Percentiles rank a stretch among this genome's conserved stretches.
Conservation (phyloP, 202 grass and related monocot genomes). For the Panicum hallii region DNA sequence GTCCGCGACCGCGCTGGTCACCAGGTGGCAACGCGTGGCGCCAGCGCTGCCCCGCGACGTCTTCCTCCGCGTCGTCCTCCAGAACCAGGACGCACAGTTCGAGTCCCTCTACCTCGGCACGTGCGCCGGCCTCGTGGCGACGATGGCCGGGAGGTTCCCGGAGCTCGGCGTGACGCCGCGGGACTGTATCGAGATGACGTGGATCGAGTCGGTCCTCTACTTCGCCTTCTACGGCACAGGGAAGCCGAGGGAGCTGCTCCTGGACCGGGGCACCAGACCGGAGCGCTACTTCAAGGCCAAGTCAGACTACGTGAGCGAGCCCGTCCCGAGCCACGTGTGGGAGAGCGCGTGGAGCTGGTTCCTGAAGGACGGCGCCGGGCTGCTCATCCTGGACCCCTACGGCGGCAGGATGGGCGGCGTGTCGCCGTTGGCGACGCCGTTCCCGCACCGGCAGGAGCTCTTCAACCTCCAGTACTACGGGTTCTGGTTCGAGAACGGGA, state of each 20-base stretch:
- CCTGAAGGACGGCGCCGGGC: neutral
- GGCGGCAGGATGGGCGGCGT: conserved; percentile 37
- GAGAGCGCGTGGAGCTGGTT: conserved; percentile 48
- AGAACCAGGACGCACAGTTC: conserved; percentile 38
- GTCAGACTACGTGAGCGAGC: conserved; percentile 63
- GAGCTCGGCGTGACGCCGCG: conserved; percentile 52
- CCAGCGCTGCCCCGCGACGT: conserved; percentile 47
- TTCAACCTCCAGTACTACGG: conserved; percentile 40
- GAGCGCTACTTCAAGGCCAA: conserved; percentile 65
- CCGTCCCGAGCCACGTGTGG: conserved; percentile 48
- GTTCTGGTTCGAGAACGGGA: conserved; percentile 51
- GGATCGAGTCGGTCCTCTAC: conserved; percentile 61
- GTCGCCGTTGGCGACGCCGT: conserved; percentile 33
- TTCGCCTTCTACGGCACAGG: conserved; percentile 50
- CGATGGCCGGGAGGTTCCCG: conserved; percentile 51
- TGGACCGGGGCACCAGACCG: conserved; percentile 47
- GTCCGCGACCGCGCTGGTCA: conserved; percentile 53
- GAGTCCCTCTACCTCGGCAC: conserved; percentile 62
- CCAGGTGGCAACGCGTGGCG: conserved; percentile 56
- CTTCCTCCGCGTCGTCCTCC: conserved; percentile 34
- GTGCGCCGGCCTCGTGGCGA: conserved; percentile 48
- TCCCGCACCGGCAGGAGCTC: conserved; percentile 50
- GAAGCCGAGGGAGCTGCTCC: conserved; percentile 34
- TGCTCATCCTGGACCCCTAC: conserved; percentile 49
- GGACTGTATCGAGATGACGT: conserved; percentile 75